phyloP scores from a whole-genome alignment of 345 rosid species.

The Lumnitzera littorea region DNA sequence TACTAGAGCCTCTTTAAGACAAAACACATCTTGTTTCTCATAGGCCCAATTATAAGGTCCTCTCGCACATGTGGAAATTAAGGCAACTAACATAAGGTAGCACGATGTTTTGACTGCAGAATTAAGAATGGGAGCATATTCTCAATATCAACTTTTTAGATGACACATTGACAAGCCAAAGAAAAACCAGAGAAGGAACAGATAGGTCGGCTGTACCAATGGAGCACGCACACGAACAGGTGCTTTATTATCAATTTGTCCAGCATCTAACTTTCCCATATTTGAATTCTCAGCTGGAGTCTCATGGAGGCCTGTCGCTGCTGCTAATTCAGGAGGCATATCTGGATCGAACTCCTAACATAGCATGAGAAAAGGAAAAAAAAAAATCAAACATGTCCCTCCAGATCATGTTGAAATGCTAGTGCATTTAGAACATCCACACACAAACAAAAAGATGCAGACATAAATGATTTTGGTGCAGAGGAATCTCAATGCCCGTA shows the following conservation, averaged over 20 bases:
- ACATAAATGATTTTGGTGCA: neutral
- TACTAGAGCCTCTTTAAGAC: no score
- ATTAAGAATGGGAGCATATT: no score
- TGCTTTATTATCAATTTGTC: slow-evolving; percentile 58
- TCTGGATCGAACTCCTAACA: slow-evolving; percentile 92
- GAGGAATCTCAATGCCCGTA: no score
- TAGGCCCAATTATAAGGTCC: no score
- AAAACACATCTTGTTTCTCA: no score
- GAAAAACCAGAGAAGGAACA: slow-evolving; percentile 1
- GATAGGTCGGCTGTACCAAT: slow-evolving; percentile 48
- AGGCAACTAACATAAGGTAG: no score
- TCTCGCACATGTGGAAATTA: no score
- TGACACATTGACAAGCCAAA: neutral
- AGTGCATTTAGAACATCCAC: neutral
- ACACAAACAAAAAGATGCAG: neutral
- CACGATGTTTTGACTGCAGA: no score
- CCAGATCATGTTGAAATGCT: neutral
- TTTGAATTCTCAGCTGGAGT: slow-evolving; percentile 44
- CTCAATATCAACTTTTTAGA: no score
- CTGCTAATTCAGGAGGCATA: slow-evolving; percentile 96
- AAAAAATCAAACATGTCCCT: neutral
- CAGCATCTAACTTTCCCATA: slow-evolving; percentile 49
- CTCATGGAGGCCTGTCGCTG: slow-evolving; percentile 78
- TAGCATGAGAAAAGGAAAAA: slow-evolving; percentile 6
- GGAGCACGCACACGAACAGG: slow-evolving; percentile 63